Evolutionary conservation across 441 rosid genomes (phyloP).

Genomic region (Oxalis stricta): DNA sequence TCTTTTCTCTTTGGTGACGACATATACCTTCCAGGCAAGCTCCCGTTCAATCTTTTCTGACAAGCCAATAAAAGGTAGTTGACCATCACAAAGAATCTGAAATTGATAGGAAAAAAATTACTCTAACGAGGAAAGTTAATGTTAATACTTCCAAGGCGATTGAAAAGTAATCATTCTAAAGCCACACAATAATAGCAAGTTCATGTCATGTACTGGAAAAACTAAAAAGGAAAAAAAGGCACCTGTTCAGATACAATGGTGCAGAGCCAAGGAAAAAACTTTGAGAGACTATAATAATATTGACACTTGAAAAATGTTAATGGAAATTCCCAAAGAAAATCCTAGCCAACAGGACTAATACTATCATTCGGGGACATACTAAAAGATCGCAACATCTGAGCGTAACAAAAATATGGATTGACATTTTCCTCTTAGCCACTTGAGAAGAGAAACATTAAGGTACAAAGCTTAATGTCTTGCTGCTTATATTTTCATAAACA

Average conservation of each 20-base stretch:
- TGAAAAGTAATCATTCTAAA: background rate
- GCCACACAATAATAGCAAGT: background rate
- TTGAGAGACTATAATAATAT: background rate
- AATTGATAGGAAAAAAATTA: conserved; percentile 1
- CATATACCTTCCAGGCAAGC: conserved; percentile 90
- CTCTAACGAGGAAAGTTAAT: background rate
- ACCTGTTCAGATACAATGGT: background rate
- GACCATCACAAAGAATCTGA: conserved; percentile 81
- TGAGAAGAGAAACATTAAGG: background rate
- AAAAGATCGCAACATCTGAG: background rate
- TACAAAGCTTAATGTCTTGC: background rate
- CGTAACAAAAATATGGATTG: background rate
- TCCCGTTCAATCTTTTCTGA: conserved; percentile 84
- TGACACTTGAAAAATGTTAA: background rate
- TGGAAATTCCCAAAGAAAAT: background rate
- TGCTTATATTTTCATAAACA: background rate
- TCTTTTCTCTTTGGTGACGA: conserved; percentile 6
- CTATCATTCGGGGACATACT: background rate
- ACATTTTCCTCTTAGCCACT: background rate
- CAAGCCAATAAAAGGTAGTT: conserved; percentile 80
- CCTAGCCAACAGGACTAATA: background rate
- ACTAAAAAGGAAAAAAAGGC: background rate
- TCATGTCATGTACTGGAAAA: background rate
- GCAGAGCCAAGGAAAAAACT: background rate
- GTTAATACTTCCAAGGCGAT: background rate